Conservation (phyloP, 495 filamentous ascomycete species). For the Trichoderma virens region DNA sequence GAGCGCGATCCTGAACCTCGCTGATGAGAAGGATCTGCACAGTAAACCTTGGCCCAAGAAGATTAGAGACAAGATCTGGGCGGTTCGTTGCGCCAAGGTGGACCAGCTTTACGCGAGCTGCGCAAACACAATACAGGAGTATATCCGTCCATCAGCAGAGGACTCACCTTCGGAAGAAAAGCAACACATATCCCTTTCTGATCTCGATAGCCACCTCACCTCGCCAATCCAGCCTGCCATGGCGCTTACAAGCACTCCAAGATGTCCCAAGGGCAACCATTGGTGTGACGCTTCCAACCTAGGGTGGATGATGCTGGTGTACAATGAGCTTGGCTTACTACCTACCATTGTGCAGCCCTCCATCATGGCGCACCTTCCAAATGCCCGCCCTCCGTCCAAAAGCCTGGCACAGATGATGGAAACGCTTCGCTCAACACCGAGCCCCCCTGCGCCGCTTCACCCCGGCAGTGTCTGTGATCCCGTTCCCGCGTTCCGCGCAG, state of each 20-base stretch:
- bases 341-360: slow-evolving; percentile 15
- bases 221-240: slow-evolving; percentile 11
- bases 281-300: slow-evolving; percentile 35
- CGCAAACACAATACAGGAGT: slow-evolving; percentile 21
- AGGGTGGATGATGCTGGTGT: slow-evolving; percentile 34
- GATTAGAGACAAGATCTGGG: slow-evolving; percentile 27
- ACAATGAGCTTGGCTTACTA: slow-evolving; percentile 28
- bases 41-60: slow-evolving; percentile 22
- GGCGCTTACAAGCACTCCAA: slow-evolving; percentile 16
- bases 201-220: slow-evolving; percentile 7
- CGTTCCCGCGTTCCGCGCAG: slow-evolving; percentile 28
- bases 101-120: slow-evolving; percentile 27
- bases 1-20: slow-evolving; percentile 27
- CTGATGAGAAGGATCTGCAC: slow-evolving; percentile 19
- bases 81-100: slow-evolving; percentile 27
- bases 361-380: slow-evolving; percentile 5
- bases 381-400: slow-evolving; percentile 11
- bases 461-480: slow-evolving; percentile 30
- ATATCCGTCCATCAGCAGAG: slow-evolving; percentile 18
- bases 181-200: slow-evolving; percentile 4
- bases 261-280: slow-evolving; percentile 29
- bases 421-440: slow-evolving; percentile 24
- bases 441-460: slow-evolving; percentile 26
- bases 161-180: not conserved
- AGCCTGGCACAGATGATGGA: slow-evolving; percentile 27